A percentile compares a stretch with the other conserved stretches of the same genome.
These are phyloP conservation scores for Aureobasidium vineae DNA, from an alignment of 2,329 filamentous ascomycete species.

Conservation along the genomic window DNA sequence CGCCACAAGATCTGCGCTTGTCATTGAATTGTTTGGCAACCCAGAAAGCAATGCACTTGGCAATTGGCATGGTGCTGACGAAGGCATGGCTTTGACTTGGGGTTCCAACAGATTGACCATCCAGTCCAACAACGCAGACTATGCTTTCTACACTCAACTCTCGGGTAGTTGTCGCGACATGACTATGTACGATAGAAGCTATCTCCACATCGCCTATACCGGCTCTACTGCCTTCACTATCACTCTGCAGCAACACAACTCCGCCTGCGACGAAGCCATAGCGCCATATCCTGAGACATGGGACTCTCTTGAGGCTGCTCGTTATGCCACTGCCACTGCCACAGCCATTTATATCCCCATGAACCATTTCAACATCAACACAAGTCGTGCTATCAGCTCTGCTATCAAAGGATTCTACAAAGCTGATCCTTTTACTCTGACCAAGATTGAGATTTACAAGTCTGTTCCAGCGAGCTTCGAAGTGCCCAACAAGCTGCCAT, in stretches of 20 bases:
- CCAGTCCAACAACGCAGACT: neutral
- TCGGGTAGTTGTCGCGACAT: neutral
- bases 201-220: neutral
- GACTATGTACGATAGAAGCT: neutral
- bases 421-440: neutral
- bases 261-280: neutral
- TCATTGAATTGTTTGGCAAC: neutral
- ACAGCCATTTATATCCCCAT: neutral
- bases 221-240: neutral
- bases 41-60: neutral
- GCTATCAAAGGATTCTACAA: conserved; percentile 1
- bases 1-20: neutral
- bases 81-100: neutral
- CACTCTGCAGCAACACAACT: neutral
- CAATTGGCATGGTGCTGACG: conserved; percentile 1
- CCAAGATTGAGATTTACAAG: neutral
- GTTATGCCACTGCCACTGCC: conserved; percentile 1
- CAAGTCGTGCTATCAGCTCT: neutral
- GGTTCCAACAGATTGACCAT: neutral
- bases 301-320: neutral
- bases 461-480: neutral
- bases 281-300: neutral
- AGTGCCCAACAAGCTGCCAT: neutral
- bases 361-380: conserved; percentile 2
- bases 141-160: neutral